Percentiles rank a stretch among this genome's conserved stretches.
Conservation (phyloP, 352 stramenopile genomes). For the Phytophthora crassamura region DNA sequence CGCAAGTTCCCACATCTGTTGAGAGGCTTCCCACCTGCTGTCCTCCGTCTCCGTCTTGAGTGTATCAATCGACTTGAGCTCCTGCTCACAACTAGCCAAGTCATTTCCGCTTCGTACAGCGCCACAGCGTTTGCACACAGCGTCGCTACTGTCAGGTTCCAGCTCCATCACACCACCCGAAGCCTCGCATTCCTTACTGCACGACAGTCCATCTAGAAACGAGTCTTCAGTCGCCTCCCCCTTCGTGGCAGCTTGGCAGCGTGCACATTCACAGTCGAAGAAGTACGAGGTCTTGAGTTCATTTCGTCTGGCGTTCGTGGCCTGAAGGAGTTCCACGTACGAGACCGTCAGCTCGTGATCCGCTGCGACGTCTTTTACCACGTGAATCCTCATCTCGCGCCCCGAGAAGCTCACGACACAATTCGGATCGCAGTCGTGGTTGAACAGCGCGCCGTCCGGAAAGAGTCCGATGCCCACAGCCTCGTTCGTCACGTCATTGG, state of each 20-base stretch:
- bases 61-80: slow-evolving; percentile 20
- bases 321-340: slow-evolving; percentile 75
- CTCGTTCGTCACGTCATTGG: slow-evolving; percentile 48
- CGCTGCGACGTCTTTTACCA: slow-evolving; percentile 45
- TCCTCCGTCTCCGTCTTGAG: slow-evolving; percentile 10
- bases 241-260: slow-evolving; percentile 24
- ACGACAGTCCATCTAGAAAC: slow-evolving; percentile 52
- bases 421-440: slow-evolving; percentile 80
- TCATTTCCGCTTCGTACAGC: slow-evolving; percentile 2
- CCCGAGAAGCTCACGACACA: slow-evolving; percentile 72
- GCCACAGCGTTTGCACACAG: slow-evolving; percentile 36
- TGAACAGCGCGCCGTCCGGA: slow-evolving; percentile 67
- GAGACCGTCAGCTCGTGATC: slow-evolving; percentile 76
- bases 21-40: slow-evolving; percentile 36
- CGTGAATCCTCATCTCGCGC: slow-evolving; percentile 53
- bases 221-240: slow-evolving; percentile 35
- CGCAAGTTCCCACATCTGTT: slow-evolving; percentile 35
- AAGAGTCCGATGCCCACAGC: slow-evolving; percentile 74
- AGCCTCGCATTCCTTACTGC: slow-evolving; percentile 18
- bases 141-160: background rate
- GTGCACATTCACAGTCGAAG: slow-evolving; percentile 63
- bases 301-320: slow-evolving; percentile 36
- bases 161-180: slow-evolving; percentile 27
- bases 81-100: slow-evolving; percentile 16
- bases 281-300: slow-evolving; percentile 71